Conservation (phyloP, 768 basidiomycete genomes). For the Pilatotrama ljubarskyi region DNA sequence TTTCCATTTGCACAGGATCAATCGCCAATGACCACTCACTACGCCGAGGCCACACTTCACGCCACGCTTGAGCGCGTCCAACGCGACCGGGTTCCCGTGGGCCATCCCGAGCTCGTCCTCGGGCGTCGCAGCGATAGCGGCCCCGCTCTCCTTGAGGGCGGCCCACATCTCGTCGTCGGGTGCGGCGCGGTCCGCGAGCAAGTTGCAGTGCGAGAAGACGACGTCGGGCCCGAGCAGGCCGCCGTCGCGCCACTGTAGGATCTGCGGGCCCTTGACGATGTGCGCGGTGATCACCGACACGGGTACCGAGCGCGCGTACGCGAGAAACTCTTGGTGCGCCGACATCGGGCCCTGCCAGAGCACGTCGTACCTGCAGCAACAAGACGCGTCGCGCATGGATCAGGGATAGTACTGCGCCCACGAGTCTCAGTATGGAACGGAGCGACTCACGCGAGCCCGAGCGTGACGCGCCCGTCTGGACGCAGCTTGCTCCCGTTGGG, state of each 20-base stretch:
- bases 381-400: background rate
- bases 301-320: constrained; percentile 20
- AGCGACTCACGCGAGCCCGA: constrained; percentile 29
- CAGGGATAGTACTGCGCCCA: no score
- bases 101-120: constrained; percentile 36
- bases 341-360: constrained; percentile 12
- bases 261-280: constrained; percentile 26
- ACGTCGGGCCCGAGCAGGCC: constrained; percentile 31
- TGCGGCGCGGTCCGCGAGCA: constrained; percentile 24
- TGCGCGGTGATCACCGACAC: constrained; percentile 31
- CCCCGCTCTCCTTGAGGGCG: constrained; percentile 28
- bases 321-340: constrained; percentile 25
- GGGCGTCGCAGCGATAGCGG: constrained; percentile 31
- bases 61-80: constrained; percentile 31
- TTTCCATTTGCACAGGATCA: background rate
- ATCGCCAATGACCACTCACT: constrained; percentile 14
- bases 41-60: constrained; percentile 33
- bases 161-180: constrained; percentile 32
- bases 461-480: constrained; percentile 29
- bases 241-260: constrained; percentile 26
- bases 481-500: constrained; percentile 26
- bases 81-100: constrained; percentile 31
- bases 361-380: constrained; percentile 26
- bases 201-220: constrained; percentile 34
- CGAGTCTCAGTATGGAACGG: no score